phyloP scores from a whole-genome alignment of 2,329 filamentous ascomycete genomes.

The Geosmithia flava region DNA sequence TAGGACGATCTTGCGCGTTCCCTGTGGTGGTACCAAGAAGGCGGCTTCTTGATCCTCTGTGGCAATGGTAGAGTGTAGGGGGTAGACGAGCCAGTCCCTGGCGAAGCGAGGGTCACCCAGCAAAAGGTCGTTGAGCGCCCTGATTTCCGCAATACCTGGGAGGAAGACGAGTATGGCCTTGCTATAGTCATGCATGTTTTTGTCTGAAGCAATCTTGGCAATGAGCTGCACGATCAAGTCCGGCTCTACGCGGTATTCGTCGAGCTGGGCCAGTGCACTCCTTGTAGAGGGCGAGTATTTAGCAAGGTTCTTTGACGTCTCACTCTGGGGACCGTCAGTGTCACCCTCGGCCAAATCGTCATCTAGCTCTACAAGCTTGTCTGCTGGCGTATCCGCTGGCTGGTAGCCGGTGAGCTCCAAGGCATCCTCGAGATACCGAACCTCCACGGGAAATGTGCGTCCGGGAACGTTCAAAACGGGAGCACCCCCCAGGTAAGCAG shows the following conservation, averaged over 20 bases:
- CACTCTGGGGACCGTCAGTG: constrained; percentile 32
- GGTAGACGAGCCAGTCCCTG: constrained; percentile 72
- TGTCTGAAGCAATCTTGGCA: constrained; percentile 58
- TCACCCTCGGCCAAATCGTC: constrained; percentile 44
- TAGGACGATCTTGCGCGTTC: constrained; percentile 82
- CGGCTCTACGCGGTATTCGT: constrained; percentile 88
- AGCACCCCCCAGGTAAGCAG: constrained; percentile 72
- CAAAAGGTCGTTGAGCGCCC: constrained; percentile 76
- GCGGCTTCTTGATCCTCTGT: constrained; percentile 94
- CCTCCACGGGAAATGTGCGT: constrained; percentile 82
- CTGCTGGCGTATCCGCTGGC: constrained; percentile 25
- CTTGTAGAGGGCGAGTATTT: constrained; percentile 67
- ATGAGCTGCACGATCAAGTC: constrained; percentile 74
- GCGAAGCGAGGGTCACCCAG: constrained; percentile 64
- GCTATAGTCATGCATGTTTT: constrained; percentile 58
- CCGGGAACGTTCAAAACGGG: constrained; percentile 86
- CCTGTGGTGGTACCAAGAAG: constrained; percentile 72
- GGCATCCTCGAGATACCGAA: constrained; percentile 83
- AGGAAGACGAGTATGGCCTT: constrained; percentile 91
- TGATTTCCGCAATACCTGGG: constrained; percentile 87
- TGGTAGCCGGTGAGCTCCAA: constrained; percentile 74
- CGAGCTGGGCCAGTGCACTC: constrained; percentile 61
- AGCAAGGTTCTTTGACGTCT: constrained; percentile 52
- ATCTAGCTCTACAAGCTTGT: constrained; percentile 49
- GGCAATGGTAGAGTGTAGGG: constrained; percentile 87